These are phyloP conservation scores for Extremus antarcticus DNA, from an alignment of 495 filamentous ascomycete genomes.

Conservation along the genomic window DNA sequence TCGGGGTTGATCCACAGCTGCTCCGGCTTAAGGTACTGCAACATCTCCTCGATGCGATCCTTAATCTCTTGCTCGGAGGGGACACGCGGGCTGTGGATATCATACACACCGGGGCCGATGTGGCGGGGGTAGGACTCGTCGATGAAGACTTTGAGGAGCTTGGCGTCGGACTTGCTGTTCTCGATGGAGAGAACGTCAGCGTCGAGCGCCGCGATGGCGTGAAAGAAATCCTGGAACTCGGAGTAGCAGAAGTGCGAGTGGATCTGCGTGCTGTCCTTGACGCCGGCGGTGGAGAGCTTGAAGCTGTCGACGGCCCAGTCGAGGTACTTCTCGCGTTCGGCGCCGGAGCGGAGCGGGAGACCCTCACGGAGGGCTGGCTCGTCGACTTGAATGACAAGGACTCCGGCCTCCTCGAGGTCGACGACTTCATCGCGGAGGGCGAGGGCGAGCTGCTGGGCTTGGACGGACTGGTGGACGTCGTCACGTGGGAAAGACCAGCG, in stretches of 20 bases:
- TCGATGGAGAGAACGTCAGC: constrained; percentile 97
- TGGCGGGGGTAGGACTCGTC: constrained; percentile 92
- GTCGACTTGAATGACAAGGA: constrained; percentile 97
- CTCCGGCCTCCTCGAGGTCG: constrained; percentile 90
- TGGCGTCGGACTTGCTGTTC: constrained; percentile 99
- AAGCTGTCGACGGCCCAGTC: constrained; percentile 95
- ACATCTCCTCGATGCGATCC: constrained; percentile 94
- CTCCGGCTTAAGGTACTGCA: constrained; percentile 76
- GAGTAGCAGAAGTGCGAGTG: constrained; percentile 99
- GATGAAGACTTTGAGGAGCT: constrained; percentile 96
- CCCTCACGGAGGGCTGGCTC: constrained; percentile 98
- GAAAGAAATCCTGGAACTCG: constrained; percentile 99
- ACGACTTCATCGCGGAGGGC: constrained; percentile 96
- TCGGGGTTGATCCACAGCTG: constrained; percentile 99
- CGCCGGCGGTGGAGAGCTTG: constrained; percentile 84
- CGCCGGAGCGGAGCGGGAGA: constrained; percentile 84
- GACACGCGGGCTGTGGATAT: constrained; percentile 97
- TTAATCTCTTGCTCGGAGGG: constrained; percentile 94
- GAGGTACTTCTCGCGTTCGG: constrained; percentile 89
- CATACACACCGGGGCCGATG: constrained; percentile 93
- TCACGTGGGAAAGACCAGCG: constrained; percentile 99
- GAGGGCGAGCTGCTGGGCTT: constrained; percentile 96
- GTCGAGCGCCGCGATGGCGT: constrained; percentile 94
- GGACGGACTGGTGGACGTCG: constrained; percentile 95
- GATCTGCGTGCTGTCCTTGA: constrained; percentile 90